These are phyloP conservation scores for Yarrowia divulgata DNA, from an alignment of 805 yeast genomes.

Conservation along the genomic window DNA sequence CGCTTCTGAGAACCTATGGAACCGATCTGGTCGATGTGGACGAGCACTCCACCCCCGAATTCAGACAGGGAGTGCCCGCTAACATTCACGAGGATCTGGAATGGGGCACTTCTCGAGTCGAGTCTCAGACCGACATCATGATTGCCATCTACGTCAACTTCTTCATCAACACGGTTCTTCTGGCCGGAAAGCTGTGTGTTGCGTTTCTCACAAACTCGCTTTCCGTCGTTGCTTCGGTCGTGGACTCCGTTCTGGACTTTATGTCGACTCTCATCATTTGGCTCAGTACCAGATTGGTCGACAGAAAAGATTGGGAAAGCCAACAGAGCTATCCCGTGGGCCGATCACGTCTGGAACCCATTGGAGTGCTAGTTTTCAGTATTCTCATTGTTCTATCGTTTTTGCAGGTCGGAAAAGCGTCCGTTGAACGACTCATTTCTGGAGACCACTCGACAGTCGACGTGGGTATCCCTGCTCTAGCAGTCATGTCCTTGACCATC, in stretches of 20 bases:
- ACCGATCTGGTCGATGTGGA: slow-evolving; percentile 47
- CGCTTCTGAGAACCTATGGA: slow-evolving; percentile 69
- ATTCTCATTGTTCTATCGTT: slow-evolving; percentile 74
- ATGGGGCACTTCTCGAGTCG: slow-evolving; percentile 55
- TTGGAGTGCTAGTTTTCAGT: slow-evolving; percentile 78
- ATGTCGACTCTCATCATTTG: slow-evolving; percentile 76
- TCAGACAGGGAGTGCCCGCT: slow-evolving; percentile 60
- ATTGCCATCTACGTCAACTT: slow-evolving; percentile 72
- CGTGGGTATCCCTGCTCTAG: slow-evolving; percentile 59
- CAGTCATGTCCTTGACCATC: slow-evolving; percentile 70
- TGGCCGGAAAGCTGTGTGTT: slow-evolving; percentile 67
- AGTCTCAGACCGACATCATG: slow-evolving; percentile 56
- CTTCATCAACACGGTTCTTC: slow-evolving; percentile 60
- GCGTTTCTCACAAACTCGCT: slow-evolving; percentile 72
- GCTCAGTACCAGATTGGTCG: slow-evolving; percentile 58
- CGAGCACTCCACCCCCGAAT: slow-evolving; percentile 45
- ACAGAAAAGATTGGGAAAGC: slow-evolving; percentile 56
- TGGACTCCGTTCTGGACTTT: slow-evolving; percentile 77
- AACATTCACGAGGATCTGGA: slow-evolving; percentile 64
- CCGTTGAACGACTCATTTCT: slow-evolving; percentile 59
- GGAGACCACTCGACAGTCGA: slow-evolving; percentile 53
- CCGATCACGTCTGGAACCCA: slow-evolving; percentile 73
- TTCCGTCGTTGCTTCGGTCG: slow-evolving; percentile 78
- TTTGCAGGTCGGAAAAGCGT: slow-evolving; percentile 72
- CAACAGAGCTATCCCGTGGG: slow-evolving; percentile 66